Conservation (phyloP, 73 alveolate species). For the Paramecium sexaurelia region DNA sequence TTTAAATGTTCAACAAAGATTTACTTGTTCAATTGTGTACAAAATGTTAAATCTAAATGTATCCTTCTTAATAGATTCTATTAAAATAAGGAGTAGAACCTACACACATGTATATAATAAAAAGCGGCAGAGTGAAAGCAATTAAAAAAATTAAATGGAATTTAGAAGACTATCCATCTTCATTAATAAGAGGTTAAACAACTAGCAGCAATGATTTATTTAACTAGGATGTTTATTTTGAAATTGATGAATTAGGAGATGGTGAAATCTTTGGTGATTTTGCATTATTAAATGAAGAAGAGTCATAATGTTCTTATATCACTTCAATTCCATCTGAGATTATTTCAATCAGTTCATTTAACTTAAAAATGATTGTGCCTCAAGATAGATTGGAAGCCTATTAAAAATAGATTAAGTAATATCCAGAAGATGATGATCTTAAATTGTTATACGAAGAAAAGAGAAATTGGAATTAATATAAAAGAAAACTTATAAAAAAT, state of each 20-base stretch:
- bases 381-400: conserved; percentile 52
- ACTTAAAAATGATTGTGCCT: conserved; percentile 56
- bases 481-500: conserved; percentile 2
- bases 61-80: conserved; percentile 12
- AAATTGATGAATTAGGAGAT: conserved; percentile 62
- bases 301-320: conserved; percentile 51
- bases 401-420: conserved; percentile 47
- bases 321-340: conserved; percentile 63
- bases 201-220: conserved; percentile 14
- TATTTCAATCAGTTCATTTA: conserved; percentile 57
- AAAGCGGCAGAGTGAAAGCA: conserved; percentile 55
- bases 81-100: conserved; percentile 50
- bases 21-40: conserved; percentile 2
- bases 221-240: conserved; percentile 12
- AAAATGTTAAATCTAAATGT: neutral
- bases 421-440: conserved; percentile 63
- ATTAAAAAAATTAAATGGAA: conserved; percentile 36
- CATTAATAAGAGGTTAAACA: neutral
- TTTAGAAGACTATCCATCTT: neutral
- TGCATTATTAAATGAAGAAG: conserved; percentile 43
- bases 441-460: conserved; percentile 53
- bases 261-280: conserved; percentile 63
- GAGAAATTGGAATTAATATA: conserved; percentile 58
- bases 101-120: conserved; percentile 7
- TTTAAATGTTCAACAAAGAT: conserved; percentile 48